Evolutionary conservation across 352 stramenopile species (phyloP).

Genomic region (Blastocystis sp.): DNA sequence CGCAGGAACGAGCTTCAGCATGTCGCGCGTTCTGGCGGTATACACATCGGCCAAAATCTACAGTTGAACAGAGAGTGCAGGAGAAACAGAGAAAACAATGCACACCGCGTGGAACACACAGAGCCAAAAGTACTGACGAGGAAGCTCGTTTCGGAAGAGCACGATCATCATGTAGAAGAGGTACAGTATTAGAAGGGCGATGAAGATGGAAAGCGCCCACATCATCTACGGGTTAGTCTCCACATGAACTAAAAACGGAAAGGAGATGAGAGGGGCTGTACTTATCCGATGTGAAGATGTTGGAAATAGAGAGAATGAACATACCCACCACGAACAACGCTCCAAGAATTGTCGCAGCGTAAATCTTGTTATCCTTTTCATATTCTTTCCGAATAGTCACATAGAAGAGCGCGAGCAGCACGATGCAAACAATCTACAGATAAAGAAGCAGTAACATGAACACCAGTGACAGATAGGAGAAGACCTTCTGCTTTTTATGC

Average conservation of each 20-base stretch:
- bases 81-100: not conserved
- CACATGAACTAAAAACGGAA: not conserved
- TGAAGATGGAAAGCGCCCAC: conserved; percentile 24
- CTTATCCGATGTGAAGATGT: not conserved
- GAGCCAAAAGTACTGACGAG: not conserved
- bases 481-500: not conserved
- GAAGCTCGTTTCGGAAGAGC: not conserved
- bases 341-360: conserved; percentile 47
- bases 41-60: conserved; percentile 29
- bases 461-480: conserved; percentile 12
- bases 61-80: not conserved
- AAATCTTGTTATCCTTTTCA: conserved; percentile 24
- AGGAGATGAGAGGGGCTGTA: conserved; percentile 19
- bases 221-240: conserved; percentile 30
- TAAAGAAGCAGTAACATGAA: not conserved
- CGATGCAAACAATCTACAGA: not conserved
- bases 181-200: conserved; percentile 7
- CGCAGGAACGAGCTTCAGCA: conserved; percentile 52
- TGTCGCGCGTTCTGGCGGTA: conserved; percentile 4
- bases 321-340: not conserved
- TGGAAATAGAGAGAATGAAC: conserved; percentile 12
- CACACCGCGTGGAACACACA: not conserved
- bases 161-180: conserved; percentile 11
- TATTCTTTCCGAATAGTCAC: conserved; percentile 1
- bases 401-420: conserved; percentile 6